phyloP scores from a whole-genome alignment of 257 asterid species.

The Solanum dulcamara region DNA sequence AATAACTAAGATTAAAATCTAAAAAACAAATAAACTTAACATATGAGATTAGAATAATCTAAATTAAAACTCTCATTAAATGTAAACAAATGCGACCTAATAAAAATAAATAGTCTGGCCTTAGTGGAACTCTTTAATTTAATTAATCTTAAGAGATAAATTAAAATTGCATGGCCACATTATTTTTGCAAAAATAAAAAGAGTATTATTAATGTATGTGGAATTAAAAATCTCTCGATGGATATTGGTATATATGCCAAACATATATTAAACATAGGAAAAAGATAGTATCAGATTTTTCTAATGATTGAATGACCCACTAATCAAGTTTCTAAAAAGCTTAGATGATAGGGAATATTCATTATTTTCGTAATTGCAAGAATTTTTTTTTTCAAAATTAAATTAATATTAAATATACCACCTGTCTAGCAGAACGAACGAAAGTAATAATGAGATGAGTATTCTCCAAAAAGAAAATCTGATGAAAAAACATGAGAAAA shows the following conservation, averaged over 20 bases:
- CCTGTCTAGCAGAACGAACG: background rate
- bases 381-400: background rate
- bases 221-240: background rate
- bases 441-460: too few species aligned
- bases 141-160: background rate
- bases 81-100: background rate
- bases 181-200: background rate
- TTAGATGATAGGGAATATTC: background rate
- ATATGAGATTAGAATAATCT: background rate
- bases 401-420: background rate
- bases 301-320: background rate
- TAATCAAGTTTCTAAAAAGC: background rate
- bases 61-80: background rate
- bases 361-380: background rate
- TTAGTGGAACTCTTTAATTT: background rate
- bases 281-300: background rate
- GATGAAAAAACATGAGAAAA: background rate
- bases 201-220: background rate
- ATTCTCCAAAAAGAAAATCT: too few species aligned
- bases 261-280: background rate
- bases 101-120: background rate
- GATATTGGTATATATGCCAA: background rate
- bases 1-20: background rate
- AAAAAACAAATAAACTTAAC: background rate
- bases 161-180: background rate